Base-by-base conservation (phyloP, 768 basidiomycete genomes). In the Boletus tomentosulus region DNA sequence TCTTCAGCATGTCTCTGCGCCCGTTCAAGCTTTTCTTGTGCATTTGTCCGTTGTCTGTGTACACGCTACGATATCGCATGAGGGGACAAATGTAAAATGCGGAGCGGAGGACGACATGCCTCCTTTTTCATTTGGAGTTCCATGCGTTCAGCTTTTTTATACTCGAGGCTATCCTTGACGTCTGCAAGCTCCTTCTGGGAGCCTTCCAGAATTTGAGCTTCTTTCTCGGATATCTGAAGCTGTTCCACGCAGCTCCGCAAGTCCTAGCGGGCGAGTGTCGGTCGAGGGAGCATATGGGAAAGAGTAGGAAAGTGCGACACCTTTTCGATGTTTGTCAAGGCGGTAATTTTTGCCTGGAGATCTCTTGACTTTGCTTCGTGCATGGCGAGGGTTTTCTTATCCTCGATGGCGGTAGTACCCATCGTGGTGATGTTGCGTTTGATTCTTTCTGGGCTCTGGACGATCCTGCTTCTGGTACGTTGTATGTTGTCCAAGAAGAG, bases 391-490 rank as follows among this genome's bases (percentile, higher is more conserved):
- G 76, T 76, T 56, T 76, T 81, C 64, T 89, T 89, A 59, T 95
- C 91, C 50, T 87, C 86, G 16, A 79, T 67, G 1, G 83, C 82
- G 0, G 80, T 83, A 6, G 73, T 65, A 3, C 81, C 78, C 87
- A 96, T 92, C n/a, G 81, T 76, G 11, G 78, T 71, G 61, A 96
- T 96, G 41, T 83, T 88, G 48, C 85, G 82, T 65, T 86, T 89
- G 60, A 96, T 87, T 43, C 93, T 81, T 45, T 96, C 94, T 0
- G 94, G 94, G 0, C 91, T 93, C 67, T 93, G 90, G 3, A 97
- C 92, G 57, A 97, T 87, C 27, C 92, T 83, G 28, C 83, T 75
- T 47, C 83, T 78, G 0, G 84, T 84, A 41, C 85, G 81, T 12
- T 73, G 71, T 57, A 90, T 84, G 43, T 77, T 74, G 53, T 89